Evolutionary conservation across 257 asterid genomes (phyloP).

Genomic region (Fraxinus cuspidata): DNA sequence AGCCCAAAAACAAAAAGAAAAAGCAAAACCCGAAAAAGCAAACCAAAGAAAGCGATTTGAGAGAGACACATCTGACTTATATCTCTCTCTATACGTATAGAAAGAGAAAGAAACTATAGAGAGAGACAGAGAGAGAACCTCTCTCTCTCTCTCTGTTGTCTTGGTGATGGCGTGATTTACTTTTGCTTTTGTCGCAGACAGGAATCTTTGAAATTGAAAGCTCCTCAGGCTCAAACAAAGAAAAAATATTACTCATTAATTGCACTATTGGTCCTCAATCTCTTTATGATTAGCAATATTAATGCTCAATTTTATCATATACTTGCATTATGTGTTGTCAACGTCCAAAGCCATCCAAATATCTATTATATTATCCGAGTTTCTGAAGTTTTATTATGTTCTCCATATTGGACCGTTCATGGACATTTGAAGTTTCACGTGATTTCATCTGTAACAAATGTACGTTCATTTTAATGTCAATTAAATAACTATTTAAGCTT

Average conservation of each 20-base stretch:
- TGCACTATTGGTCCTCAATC: background rate
- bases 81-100: background rate
- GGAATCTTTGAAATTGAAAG: slow-evolving; percentile 70
- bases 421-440: no score
- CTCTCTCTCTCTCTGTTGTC: background rate
- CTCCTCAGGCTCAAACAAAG: slow-evolving; percentile 27
- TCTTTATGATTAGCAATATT: background rate
- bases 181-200: slow-evolving; percentile 69
- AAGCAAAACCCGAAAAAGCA: background rate
- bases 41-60: background rate
- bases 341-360: background rate
- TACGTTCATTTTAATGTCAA: no score
- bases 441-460: no score
- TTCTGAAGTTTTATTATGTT: background rate
- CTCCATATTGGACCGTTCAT: background rate
- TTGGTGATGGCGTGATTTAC: slow-evolving; percentile 53
- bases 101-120: background rate
- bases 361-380: background rate
- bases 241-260: background rate
- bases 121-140: slow-evolving; percentile 29
- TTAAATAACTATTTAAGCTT: no score
- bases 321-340: background rate
- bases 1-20: background rate
- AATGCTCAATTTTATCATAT: background rate
- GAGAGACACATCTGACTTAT: slow-evolving; percentile 7